Evolutionary conservation across 495 filamentous ascomycete genomes (phyloP), one percentile per base, ranked within the genome.

Genomic region (Neurospora hispaniola): DNA sequence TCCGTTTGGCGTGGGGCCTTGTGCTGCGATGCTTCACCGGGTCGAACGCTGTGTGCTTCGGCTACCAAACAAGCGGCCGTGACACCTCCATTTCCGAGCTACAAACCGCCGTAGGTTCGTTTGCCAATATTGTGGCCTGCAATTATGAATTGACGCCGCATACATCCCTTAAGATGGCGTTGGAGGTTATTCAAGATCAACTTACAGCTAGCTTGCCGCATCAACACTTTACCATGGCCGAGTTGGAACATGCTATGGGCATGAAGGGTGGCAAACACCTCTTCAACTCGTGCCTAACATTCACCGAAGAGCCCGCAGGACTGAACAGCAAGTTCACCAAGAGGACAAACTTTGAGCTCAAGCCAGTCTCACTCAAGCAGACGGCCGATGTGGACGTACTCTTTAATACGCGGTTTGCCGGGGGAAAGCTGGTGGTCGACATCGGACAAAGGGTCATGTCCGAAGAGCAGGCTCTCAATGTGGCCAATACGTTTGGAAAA

Each of bases 1-100:
- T 86, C n/a, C 80, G 80, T n/a, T 80, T 85, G n/a, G 84, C 84
- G 2, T 86, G 84, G 84, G 80, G 77, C 5, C 77, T 86, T 35
- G 70, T 85, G 9, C 74, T 86, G 10, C 79, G 84, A n/a, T 82
- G 79, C 68, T 86, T 82, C 68, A 80, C 81, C 0, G 82, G 84
- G 6, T 78, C 74, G 9, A 78, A 81, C 66, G 76, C 77, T 8
- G 79, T 85, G 14, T 84, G 80, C 73, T 86, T 84, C 69, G 84
- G 84, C 2, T 84, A 79, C 73, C 82, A 81, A 62, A 79, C 82
- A 4, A 73, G 75, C 3, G 84, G 84, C 68, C 80, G 84, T n/a
- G 80, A 82, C 38, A 76, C 82, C 23, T 79, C 82, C 0, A 73
- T 83, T 20, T 68, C 78, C 0, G 82, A 79, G 9, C 75, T 86